Conservation (phyloP, 345 rosid genomes). For the Syzygium aqueum region DNA sequence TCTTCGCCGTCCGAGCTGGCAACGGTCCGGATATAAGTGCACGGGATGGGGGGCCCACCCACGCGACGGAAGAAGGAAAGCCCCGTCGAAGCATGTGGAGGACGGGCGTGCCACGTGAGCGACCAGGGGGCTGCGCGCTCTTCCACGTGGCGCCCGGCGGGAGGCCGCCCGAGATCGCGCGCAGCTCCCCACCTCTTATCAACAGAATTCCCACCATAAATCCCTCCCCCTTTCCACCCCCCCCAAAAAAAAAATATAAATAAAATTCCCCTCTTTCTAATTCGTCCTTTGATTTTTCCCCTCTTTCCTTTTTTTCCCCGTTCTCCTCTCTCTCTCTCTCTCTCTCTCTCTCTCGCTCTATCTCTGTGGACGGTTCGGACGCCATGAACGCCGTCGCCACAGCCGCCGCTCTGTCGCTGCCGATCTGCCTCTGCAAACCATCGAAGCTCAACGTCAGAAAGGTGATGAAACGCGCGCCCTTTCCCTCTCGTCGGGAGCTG, state of each 20-base stretch:
- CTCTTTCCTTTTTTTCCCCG: not conserved
- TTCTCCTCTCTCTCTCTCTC: not conserved
- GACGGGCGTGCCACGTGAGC: slow-evolving; percentile 38
- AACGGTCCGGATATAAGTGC: slow-evolving; percentile 5
- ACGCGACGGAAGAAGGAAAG: not conserved
- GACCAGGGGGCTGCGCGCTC: not conserved
- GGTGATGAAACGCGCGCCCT: slow-evolving; percentile 22
- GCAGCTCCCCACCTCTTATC: slow-evolving; percentile 66
- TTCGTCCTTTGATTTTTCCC: not conserved
- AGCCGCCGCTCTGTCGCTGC: slow-evolving; percentile 65
- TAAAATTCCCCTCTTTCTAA: not conserved
- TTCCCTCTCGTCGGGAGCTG: not conserved
- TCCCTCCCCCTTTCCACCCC: not conserved
- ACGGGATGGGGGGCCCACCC: slow-evolving; percentile 5
- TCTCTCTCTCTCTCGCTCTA: not conserved
- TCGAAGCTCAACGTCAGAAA: slow-evolving; percentile 38
- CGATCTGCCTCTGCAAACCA: slow-evolving; percentile 50
- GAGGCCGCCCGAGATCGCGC: slow-evolving; percentile 72
- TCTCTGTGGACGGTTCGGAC: slow-evolving; percentile 5
- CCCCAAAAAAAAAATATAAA: too few relatives aligned
- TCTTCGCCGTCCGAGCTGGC: slow-evolving; percentile 62
- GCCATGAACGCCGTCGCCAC: slow-evolving; percentile 76
- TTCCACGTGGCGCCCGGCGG: slow-evolving; percentile 60
- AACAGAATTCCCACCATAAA: slow-evolving; percentile 19
- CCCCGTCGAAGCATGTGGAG: slow-evolving; percentile 43